Percentiles rank a stretch among this genome's conserved stretches.
These are phyloP conservation scores for Debaryomyces singareniensis DNA, from an alignment of 1,139 yeast species.

Conservation along the genomic window DNA sequence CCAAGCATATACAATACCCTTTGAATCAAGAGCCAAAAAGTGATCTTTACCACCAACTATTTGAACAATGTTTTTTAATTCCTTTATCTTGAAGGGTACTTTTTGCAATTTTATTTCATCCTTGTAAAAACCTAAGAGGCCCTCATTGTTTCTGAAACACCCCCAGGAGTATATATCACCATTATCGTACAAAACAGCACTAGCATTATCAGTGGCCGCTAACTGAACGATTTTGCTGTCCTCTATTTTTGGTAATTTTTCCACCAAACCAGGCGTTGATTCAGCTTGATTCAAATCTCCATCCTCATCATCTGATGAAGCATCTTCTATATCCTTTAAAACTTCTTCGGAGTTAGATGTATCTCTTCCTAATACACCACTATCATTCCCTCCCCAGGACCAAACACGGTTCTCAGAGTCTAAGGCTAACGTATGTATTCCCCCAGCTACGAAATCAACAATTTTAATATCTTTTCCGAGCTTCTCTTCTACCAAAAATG, in stretches of 20 bases:
- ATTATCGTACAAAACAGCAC: slow-evolving; percentile 69
- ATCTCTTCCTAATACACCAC: slow-evolving; percentile 88
- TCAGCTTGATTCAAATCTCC: slow-evolving; percentile 85
- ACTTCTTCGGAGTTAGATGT: slow-evolving; percentile 57
- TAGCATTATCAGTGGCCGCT: slow-evolving; percentile 90
- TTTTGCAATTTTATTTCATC: slow-evolving; percentile 53
- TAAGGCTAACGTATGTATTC: slow-evolving; percentile 86
- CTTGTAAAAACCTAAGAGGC: slow-evolving; percentile 75
- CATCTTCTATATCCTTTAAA: slow-evolving; percentile 56
- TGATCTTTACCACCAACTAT: slow-evolving; percentile 93
- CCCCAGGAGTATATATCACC: slow-evolving; percentile 99
- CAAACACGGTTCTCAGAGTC: slow-evolving; percentile 70
- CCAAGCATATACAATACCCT: slow-evolving; percentile 92
- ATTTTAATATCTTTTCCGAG: slow-evolving; percentile 43
- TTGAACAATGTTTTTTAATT: slow-evolving; percentile 69
- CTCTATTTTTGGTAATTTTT: slow-evolving; percentile 55
- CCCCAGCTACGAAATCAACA: slow-evolving; percentile 89
- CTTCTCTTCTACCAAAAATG: slow-evolving; percentile 55
- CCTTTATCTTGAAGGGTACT: slow-evolving; percentile 59
- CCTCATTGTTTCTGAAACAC: slow-evolving; percentile 89
- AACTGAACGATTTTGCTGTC: slow-evolving; percentile 57
- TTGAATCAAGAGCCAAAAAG: slow-evolving; percentile 70
- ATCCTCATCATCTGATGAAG: slow-evolving; percentile 58
- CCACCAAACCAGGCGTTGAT: slow-evolving; percentile 79
- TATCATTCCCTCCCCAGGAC: slow-evolving; percentile 98